Evolutionary conservation across 768 basidiomycete species (phyloP), one percentile per base, ranked within the genome.

Genomic region (Mycena chlorophos): DNA sequence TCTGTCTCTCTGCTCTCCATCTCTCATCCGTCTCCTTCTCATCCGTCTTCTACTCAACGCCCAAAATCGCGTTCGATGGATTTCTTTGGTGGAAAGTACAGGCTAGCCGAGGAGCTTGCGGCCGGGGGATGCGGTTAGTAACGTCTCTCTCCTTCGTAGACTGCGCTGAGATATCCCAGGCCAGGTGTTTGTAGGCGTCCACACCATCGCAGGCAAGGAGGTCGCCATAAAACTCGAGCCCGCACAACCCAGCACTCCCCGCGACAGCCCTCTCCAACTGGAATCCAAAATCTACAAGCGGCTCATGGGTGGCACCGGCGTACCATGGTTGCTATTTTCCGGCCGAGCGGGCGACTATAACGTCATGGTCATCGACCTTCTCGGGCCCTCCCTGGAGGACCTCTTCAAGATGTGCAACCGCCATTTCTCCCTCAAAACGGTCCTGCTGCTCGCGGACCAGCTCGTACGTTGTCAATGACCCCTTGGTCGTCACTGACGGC

Each of bases 331-430:
- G 60, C 86, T 93, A 78, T 94, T 91, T 85, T 91, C 88, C 4
- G 93, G 93, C 27, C 87, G 84, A 57, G 87, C 95, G 67, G 95
- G 89, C 27, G 86, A 94, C 71, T 98, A 94, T 75, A 98, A 98
- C 67, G 94, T 98, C 64, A 91, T 99, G 81, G 91, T 98, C 67
- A 94, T 98, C 66, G 96, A 98, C 78, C 82, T 98, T 25, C 83
- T 99, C 34, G 96, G 96, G 0, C 94, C 95, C 3, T 88, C 87
- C 2, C 76, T 93, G 48, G 91, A 93, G 63, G 90, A 92, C 72
- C 80, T 91, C 49, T 92, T 92, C 79, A 88, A 91, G 69, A 83
- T 85, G 74, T 92, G 89, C 70, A 94, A 94, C 75, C 85, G 90
- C 55, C 89, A 91, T 66, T 98, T 99, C 70, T 87, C 87, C 3